These are phyloP conservation scores for Verbascum thapsus DNA, from an alignment of 257 asterid genomes.

Conservation along the genomic window DNA sequence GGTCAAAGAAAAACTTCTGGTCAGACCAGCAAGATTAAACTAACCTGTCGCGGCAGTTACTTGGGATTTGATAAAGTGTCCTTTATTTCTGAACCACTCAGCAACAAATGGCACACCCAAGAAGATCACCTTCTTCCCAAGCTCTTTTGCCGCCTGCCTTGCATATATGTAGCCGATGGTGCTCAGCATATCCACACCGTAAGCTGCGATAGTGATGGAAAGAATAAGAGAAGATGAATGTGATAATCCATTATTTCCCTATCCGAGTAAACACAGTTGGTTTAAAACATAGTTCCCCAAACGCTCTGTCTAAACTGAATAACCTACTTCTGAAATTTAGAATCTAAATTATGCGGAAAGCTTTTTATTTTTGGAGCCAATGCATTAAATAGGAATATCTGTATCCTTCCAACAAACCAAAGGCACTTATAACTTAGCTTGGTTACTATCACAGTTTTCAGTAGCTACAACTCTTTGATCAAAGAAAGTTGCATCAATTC, in stretches of 20 bases:
- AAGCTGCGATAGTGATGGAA: slow-evolving; percentile 59
- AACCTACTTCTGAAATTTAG: background rate
- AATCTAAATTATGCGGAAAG: background rate
- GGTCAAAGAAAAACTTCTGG: slow-evolving; percentile 9
- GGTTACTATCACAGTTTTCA: background rate
- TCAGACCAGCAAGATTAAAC: slow-evolving; percentile 19
- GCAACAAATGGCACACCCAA: slow-evolving; percentile 96
- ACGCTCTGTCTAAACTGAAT: slow-evolving; percentile 5
- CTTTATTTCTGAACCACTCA: slow-evolving; percentile 99
- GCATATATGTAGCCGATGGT: slow-evolving; percentile 95
- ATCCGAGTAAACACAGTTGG: background rate
- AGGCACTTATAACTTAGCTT: background rate
- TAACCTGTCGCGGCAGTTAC: slow-evolving; percentile 98
- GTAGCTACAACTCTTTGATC: slow-evolving; percentile 16
- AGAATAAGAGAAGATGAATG: slow-evolving; percentile 13
- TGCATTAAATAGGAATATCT: background rate
- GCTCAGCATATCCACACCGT: slow-evolving; percentile 96
- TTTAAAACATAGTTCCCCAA: background rate
- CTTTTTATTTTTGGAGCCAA: slow-evolving; percentile 10
- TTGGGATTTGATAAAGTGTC: slow-evolving; percentile 95
- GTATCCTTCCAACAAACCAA: slow-evolving; percentile 5
- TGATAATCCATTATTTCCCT: slow-evolving; percentile 13
- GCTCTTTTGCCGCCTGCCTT: slow-evolving; percentile 97
- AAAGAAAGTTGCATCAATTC: slow-evolving; percentile 13
- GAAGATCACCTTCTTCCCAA: slow-evolving; percentile 93